Percentiles rank a stretch among this genome's conserved stretches.
These are phyloP conservation scores for Microbotryum saponariae DNA, from an alignment of 1,284 basidiomycete genomes.

Conservation along the genomic window DNA sequence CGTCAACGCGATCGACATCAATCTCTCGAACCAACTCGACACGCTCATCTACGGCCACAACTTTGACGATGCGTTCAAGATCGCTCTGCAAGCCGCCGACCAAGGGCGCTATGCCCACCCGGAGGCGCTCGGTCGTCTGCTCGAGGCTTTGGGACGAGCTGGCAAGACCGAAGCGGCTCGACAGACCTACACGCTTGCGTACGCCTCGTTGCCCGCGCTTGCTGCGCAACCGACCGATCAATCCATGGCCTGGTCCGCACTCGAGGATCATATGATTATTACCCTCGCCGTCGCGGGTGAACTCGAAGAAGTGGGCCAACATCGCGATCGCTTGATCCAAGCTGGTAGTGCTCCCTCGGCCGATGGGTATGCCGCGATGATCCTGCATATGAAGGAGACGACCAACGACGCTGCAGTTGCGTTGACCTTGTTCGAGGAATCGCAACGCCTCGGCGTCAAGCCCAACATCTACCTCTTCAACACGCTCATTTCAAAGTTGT, in stretches of 20 bases:
- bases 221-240: slow-evolving; percentile 39
- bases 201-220: slow-evolving; percentile 49
- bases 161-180: slow-evolving; percentile 56
- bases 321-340: slow-evolving; percentile 68
- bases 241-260: slow-evolving; percentile 56
- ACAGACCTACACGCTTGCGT: slow-evolving; percentile 62
- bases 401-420: slow-evolving; percentile 87
- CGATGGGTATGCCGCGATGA: slow-evolving; percentile 84
- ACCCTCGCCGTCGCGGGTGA: slow-evolving; percentile 72
- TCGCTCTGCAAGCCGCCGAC: slow-evolving; percentile 43
- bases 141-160: slow-evolving; percentile 59
- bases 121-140: slow-evolving; percentile 54
- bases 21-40: slow-evolving; percentile 16
- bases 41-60: slow-evolving; percentile 12
- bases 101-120: slow-evolving; percentile 51
- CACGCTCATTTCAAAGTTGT: slow-evolving; percentile 88
- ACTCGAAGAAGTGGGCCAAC: slow-evolving; percentile 67
- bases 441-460: slow-evolving; percentile 57
- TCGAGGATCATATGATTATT: slow-evolving; percentile 84
- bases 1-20: slow-evolving; percentile 13
- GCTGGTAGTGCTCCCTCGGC: slow-evolving; percentile 70
- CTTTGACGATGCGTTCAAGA: slow-evolving; percentile 26
- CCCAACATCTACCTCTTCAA: slow-evolving; percentile 87
- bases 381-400: slow-evolving; percentile 77
- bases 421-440: slow-evolving; percentile 71